Evolutionary conservation across 2,329 filamentous ascomycete species (phyloP).

Genomic region (Calonectria ilicicola): DNA sequence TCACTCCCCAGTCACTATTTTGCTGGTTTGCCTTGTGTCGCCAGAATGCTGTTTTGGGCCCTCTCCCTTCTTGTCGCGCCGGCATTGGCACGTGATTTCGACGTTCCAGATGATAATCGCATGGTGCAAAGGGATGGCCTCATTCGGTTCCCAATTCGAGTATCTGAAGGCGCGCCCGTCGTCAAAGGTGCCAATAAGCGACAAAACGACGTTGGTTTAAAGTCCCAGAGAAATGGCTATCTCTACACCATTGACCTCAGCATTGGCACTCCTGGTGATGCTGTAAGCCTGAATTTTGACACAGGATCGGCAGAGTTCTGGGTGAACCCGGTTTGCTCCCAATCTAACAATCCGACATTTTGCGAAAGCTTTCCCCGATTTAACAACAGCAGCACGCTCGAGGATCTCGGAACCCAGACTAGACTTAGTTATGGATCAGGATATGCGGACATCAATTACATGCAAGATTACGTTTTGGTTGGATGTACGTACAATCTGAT

Average conservation of each 20-base stretch:
- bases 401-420: slow-evolving; percentile 40
- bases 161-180: slow-evolving; percentile 42
- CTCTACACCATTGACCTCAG: slow-evolving; percentile 54
- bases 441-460: slow-evolving; percentile 48
- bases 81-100: slow-evolving; percentile 38
- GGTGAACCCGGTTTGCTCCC: slow-evolving; percentile 55
- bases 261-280: slow-evolving; percentile 53
- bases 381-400: slow-evolving; percentile 44
- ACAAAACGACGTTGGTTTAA: slow-evolving; percentile 42
- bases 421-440: slow-evolving; percentile 48
- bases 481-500: slow-evolving; percentile 44
- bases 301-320: slow-evolving; percentile 57
- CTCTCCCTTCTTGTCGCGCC: slow-evolving; percentile 45
- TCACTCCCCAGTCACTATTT: too few species aligned
- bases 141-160: slow-evolving; percentile 46
- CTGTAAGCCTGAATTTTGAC: slow-evolving; percentile 54
- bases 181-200: slow-evolving; percentile 44
- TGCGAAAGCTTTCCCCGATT: slow-evolving; percentile 48
- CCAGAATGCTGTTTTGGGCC: slow-evolving; percentile 47
- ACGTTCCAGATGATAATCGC: slow-evolving; percentile 36
- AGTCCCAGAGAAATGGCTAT: slow-evolving; percentile 45
- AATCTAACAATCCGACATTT: slow-evolving; percentile 41
- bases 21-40: slow-evolving; percentile 15
- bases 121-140: slow-evolving; percentile 41
- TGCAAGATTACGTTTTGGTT: slow-evolving; percentile 48